Percentiles rank a stretch among this genome's conserved stretches.
These are phyloP conservation scores for Marchantia paleacea DNA, from an alignment of 225 moss, liverwort and hornwort genomes.

Conservation along the genomic window DNA sequence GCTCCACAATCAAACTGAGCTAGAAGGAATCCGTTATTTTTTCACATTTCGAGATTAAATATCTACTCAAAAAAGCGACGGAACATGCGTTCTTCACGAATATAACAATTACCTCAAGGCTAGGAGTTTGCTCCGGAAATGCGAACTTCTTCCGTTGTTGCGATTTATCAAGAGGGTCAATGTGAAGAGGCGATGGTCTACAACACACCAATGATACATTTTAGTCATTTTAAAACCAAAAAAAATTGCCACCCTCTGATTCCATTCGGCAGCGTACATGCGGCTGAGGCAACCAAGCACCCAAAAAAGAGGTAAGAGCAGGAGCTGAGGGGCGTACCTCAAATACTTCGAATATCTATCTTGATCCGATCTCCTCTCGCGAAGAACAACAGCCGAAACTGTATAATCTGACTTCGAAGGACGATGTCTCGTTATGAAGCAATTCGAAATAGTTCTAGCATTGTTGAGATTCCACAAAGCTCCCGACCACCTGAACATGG, in stretches of 20 bases:
- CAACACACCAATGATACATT: background rate
- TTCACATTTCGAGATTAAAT: too few relatives aligned
- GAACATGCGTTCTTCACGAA: too few relatives aligned
- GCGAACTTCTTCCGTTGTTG: background rate
- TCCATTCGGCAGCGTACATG: background rate
- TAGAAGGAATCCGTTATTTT: too few relatives aligned
- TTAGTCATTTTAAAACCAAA: background rate
- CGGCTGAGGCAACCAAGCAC: background rate
- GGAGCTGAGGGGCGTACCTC: background rate
- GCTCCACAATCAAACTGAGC: too few relatives aligned
- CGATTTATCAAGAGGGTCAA: background rate
- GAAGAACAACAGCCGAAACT: slow-evolving; percentile 27
- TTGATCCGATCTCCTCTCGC: slow-evolving; percentile 15
- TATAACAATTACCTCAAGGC: background rate
- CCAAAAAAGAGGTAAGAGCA: background rate
- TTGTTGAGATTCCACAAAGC: slow-evolving; percentile 21
- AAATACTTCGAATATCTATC: background rate
- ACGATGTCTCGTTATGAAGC: slow-evolving; percentile 20
- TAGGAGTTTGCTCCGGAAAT: background rate
- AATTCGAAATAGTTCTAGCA: slow-evolving; percentile 10
- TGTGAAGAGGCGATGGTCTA: slow-evolving; percentile 4
- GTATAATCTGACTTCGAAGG: slow-evolving; percentile 25
- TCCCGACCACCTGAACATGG: slow-evolving; percentile 34
- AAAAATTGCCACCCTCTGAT: background rate
- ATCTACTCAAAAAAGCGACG: too few relatives aligned